Evolutionary conservation across 2,329 filamentous ascomycete species (phyloP), one percentile per base, ranked within the genome.

Genomic region (Lecanicillium sp.): DNA sequence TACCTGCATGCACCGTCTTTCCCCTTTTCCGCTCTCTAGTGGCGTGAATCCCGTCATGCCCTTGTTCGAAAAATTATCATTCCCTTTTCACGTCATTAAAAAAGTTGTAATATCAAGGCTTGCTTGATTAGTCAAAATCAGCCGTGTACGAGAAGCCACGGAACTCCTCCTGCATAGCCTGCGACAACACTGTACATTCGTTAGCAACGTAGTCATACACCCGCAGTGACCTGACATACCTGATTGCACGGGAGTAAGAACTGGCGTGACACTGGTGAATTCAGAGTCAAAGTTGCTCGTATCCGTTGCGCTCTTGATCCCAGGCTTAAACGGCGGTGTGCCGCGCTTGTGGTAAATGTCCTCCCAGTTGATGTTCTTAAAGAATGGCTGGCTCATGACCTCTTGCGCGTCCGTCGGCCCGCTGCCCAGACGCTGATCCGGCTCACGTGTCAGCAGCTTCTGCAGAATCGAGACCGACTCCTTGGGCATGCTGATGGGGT

Each of bases 251-350:
- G 93, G 93, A 24, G 93, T 98, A 57, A 98, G 77, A 50, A 98
- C 93, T 1, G 93, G 93, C 35, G 93, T 98, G 47, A 98, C 93
- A 62, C 91, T 97, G 1, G 93, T 98, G 65, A 98, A 98, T 66
- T 98, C 93, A 39, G 87, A 89, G 65, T 98, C 93, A 67, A 98
- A 98, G 72, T 98, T 98, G 76, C 90, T 96, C n/a, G 93, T 98
- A 71, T 98, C 93, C 36, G 93, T 96, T 8, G 90, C 80, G 64
- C 80, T 94, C 69, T 86, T 93, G 60, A 98, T 95, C 30, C 81
- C 81, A 15, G 93, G 93, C 67, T 90, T 68, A 73, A 96, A 97
- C 1, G 93, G 93, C 46, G 93, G 86, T 45, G 83, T 79, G 17
- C 96, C 82, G 29, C 89, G 81, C 80, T 97, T 98, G 71, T 96